Conservation (phyloP, 2,329 filamentous ascomycete genomes). For the Cladobotryum protrusum region DNA sequence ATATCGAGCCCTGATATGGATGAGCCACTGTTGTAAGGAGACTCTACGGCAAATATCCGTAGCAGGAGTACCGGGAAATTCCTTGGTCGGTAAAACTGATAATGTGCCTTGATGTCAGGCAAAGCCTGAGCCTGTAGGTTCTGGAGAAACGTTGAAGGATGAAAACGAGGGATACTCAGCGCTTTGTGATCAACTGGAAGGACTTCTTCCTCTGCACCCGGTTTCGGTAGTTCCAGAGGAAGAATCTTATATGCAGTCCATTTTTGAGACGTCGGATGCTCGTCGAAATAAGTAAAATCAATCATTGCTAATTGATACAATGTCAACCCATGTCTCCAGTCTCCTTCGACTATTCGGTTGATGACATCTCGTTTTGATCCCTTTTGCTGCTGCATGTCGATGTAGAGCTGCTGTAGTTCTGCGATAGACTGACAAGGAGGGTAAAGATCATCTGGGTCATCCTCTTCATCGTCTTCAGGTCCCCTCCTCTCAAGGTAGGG, state of each 20-base stretch:
- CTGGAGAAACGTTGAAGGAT: constrained; percentile 72
- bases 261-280: constrained; percentile 56
- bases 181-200: constrained; percentile 39
- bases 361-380: constrained; percentile 58
- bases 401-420: constrained; percentile 61
- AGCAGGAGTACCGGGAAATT: constrained; percentile 64
- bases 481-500: constrained; percentile 25
- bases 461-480: constrained; percentile 39
- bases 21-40: constrained; percentile 64
- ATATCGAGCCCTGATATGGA: constrained; percentile 32
- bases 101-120: constrained; percentile 77
- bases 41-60: constrained; percentile 74
- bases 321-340: constrained; percentile 59
- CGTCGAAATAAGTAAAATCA: constrained; percentile 61
- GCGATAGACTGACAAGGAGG: constrained; percentile 58
- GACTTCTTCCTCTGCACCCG: constrained; percentile 32
- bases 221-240: constrained; percentile 38
- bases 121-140: constrained; percentile 69
- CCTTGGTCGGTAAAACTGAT: constrained; percentile 67
- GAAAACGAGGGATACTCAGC: constrained; percentile 61
- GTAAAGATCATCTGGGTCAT: constrained; percentile 61
- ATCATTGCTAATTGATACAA: constrained; percentile 63
- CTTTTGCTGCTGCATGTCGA: constrained; percentile 51
- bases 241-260: constrained; percentile 59
- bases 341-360: constrained; percentile 59